Evolutionary conservation across 106 monocot species (phyloP), one percentile per base, ranked within the genome.

Genomic region (Hemerocallis citrina): DNA sequence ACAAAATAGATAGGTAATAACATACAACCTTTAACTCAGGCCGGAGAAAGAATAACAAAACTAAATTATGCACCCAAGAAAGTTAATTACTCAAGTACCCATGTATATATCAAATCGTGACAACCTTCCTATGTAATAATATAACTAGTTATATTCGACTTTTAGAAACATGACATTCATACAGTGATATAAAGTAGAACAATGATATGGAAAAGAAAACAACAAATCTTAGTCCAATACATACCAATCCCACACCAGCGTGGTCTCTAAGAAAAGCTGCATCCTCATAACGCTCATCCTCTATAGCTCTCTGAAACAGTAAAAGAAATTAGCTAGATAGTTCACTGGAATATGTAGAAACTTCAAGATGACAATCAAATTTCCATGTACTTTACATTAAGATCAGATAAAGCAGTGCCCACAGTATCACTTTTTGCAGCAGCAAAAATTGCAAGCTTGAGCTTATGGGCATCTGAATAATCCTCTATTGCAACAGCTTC

Each of bases 161-260:
- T n/a, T n/a, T n/a, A n/a, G n/a, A n/a, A n/a, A n/a, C n/a, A n/a
- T n/a, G n/a, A n/a, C n/a, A n/a, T n/a, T n/a, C n/a, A n/a, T n/a
- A n/a, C n/a, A n/a, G n/a, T n/a, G n/a, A n/a, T n/a, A n/a, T n/a
- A n/a, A n/a, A n/a, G n/a, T n/a, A n/a, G n/a, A n/a, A n/a, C n/a
- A n/a, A n/a, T n/a, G n/a, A n/a, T n/a, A n/a, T n/a, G n/a, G n/a
- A n/a, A n/a, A n/a, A n/a, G n/a, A n/a, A n/a, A n/a, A n/a, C 30
- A 29, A 52, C 13, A 8, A 8, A 13, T 12, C 2, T 48, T 28
- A n/a, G 40, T 61, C 59, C 51, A 59, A 83, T 78, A 76, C 36
- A 74, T 49, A 96, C 95, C 86, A 96, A 69, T 74, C 90, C 86
- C 41, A 79, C 70, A 49, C 90, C 95, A 72, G 81, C 86, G 77